Conservation (phyloP, 2,329 filamentous ascomycete species). For the Penicillium nordicum region DNA sequence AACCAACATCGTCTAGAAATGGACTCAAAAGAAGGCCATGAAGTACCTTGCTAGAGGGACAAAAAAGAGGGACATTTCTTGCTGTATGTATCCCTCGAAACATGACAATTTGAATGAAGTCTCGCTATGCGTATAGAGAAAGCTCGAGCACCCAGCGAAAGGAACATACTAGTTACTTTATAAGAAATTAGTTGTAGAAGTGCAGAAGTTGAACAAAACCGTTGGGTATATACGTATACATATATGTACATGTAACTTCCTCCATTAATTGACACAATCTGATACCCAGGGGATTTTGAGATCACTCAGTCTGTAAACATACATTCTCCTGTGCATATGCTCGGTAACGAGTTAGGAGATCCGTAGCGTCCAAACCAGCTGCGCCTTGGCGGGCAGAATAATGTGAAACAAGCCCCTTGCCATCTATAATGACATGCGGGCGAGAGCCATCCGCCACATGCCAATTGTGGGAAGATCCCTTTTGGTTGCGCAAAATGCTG, state of each 20-base stretch:
- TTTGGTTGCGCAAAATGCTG: constrained; percentile 41
- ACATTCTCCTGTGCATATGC: constrained; percentile 53
- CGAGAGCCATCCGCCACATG: constrained; percentile 30
- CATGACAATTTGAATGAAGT: not conserved
- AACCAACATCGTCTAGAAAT: not conserved
- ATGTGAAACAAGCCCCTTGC: constrained; percentile 53
- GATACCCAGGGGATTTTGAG: not conserved
- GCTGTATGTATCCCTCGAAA: not conserved
- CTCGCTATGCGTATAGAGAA: not conserved
- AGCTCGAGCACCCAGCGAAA: not conserved
- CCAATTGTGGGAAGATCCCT: constrained; percentile 37
- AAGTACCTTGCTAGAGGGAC: too few relatives aligned
- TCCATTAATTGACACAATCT: not conserved
- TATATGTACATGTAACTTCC: not conserved
- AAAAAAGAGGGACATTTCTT: not conserved
- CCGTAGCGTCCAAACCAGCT: constrained; percentile 48
- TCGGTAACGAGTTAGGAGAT: constrained; percentile 54
- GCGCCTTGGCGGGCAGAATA: constrained; percentile 49
- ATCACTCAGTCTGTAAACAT: constrained; percentile 34
- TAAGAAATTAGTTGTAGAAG: not conserved
- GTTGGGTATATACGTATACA: not conserved
- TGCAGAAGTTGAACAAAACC: not conserved
- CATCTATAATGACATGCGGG: constrained; percentile 49
- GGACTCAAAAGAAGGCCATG: not conserved
- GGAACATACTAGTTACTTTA: not conserved